These are phyloP conservation scores for Kurtzmaniella natalensis DNA, from an alignment of 1,139 yeast genomes.

Conservation along the genomic window DNA sequence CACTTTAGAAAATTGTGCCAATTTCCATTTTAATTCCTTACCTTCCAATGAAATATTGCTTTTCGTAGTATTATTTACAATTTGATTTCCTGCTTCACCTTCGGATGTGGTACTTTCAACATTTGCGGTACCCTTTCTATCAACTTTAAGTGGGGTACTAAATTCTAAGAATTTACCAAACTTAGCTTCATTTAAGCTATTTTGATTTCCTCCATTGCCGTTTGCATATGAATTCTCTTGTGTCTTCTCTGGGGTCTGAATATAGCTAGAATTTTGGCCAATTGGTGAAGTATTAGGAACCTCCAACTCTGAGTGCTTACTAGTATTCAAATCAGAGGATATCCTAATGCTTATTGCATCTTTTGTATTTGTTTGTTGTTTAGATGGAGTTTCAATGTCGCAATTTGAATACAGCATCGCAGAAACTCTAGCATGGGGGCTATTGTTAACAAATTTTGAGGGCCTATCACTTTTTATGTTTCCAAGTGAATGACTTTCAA, in stretches of 20 bases:
- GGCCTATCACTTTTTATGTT: not conserved
- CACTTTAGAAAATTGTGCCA: constrained; percentile 18
- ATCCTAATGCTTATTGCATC: not conserved
- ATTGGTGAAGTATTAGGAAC: constrained; percentile 7
- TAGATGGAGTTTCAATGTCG: constrained; percentile 2
- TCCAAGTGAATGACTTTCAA: not conserved
- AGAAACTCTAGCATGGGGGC: no score
- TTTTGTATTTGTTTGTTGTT: not conserved
- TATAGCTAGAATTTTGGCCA: constrained; percentile 5
- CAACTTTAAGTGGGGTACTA: constrained; percentile 17
- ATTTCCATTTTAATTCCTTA: constrained; percentile 8
- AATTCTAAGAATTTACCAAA: constrained; percentile 14
- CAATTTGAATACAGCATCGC: no score
- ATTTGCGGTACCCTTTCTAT: not conserved
- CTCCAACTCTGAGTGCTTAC: constrained; percentile 1
- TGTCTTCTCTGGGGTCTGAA: not conserved
- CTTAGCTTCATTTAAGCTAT: no score
- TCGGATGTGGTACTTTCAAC: not conserved
- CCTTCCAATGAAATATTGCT: not conserved
- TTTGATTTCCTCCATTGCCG: constrained; percentile 6
- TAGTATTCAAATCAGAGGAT: not conserved
- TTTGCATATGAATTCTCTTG: constrained; percentile 1
- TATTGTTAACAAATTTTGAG: no score
- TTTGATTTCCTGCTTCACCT: not conserved
- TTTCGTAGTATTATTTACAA: not conserved